Evolutionary conservation across 1,284 basidiomycete species (phyloP), one percentile per base, ranked within the genome.

Genomic region (Laetiporus sulphureus): DNA sequence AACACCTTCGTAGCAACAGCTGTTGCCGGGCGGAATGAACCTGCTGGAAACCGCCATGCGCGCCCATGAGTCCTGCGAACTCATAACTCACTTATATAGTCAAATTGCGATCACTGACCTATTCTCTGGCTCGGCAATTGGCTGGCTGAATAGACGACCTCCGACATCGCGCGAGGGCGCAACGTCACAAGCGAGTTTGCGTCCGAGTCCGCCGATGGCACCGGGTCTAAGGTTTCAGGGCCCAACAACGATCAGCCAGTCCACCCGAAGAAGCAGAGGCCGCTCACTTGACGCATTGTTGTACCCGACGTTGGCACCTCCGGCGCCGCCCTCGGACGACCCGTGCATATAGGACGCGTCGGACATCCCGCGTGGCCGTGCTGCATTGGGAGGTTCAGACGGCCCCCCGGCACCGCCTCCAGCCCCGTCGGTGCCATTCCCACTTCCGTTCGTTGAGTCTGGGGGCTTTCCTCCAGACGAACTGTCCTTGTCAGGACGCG

Each of bases 351-450:
- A 62, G 32, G 56, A 60, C 19, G 65, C 60, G 39, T 77, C 74
- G 11, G 73, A 73, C 58, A 73, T 59, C 3, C 74, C 75, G 36
- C 69, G 68, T 12, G 69, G 61, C 12, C 73, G 68, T 31, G 75
- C 72, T 5, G 68, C 61, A 16, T 52, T 42, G 10, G 55, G 29
- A n/a, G 44, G 30, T 5, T 58, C 56, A 27, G 48, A 38, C 20
- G 45, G 41, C 18, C 53, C 44, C 24, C 51, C 43, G n/a, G 50
- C 48, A 29, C 50, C 49, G 18, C 32, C 23, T 20, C 60, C 62
- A 29, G 63, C 58, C 37, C 64, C 63, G 32, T 62, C 60, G 23
- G 51, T 52, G 33, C 53, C 47, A 36, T 67, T 64, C 33, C 64
- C 60, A 32, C 52, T 52, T 30, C 55, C 46, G 30, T 67, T 65